Base-by-base conservation (phyloP, 805 yeast species). In the Nakazawaea sp. region DNA sequence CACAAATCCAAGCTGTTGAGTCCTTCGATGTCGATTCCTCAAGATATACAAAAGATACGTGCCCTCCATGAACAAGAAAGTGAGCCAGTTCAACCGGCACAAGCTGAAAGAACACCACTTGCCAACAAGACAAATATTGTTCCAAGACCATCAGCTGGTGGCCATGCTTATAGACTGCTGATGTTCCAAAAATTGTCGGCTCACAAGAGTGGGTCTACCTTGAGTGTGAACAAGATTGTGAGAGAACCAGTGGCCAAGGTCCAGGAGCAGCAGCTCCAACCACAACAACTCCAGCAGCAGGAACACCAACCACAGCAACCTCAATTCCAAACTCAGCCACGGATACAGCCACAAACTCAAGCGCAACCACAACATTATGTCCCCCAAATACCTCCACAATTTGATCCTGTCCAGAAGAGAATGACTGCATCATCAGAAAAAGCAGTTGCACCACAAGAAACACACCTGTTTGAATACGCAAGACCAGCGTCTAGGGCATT, bases 81-180 rank as follows among this genome's bases (percentile, higher is more conserved):
- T n/a, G n/a, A n/a, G n/a, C n/a, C n/a, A n/a, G n/a, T n/a, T n/a
- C n/a, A n/a, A n/a, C n/a, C n/a, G n/a, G n/a, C n/a, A n/a, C n/a
- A n/a, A n/a, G n/a, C n/a, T 19, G 18, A 16, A 26, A 26, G 40
- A 12, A 8, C 5, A 5, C 30, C 34, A 9, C 25, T 35, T 13
- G 17, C 25, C 10, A 18, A 24, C 11, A 35, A 23, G 25, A 35
- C 38, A 10, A 35, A 35, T 24, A 12, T 19, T 6, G 25, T 26
- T 13, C 24, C 13, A 29, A 17, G 23, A 10, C 31, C 24, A 5
- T 12, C 15, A 23, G 29, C n/a, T n/a, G n/a, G 18, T 13, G 20
- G 17, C 17, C 38, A 35, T 16, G 27, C 38, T 2, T 35, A 35
- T n/a, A 35, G 33, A 21, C 18, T 26, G 16, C 27, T 35, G 38